Conservation (phyloP, 805 yeast species). For the Candida xyloterini region DNA sequence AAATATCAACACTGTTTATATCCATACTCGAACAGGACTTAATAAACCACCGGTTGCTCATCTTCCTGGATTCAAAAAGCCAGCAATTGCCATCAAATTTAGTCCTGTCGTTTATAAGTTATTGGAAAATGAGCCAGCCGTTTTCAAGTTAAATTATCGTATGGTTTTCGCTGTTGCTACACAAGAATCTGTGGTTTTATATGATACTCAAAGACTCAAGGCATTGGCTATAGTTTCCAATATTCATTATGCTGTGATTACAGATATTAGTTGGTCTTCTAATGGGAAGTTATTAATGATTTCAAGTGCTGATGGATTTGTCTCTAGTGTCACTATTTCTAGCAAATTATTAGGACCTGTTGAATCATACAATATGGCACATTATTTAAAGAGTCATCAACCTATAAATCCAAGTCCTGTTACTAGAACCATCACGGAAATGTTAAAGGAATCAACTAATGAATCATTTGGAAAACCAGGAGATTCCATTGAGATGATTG, state of each 20-base stretch:
- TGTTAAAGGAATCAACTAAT: neutral
- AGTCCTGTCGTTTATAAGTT: slow-evolving; percentile 61
- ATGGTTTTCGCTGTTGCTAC: slow-evolving; percentile 93
- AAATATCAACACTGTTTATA: slow-evolving; percentile 64
- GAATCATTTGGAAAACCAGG: slow-evolving; percentile 6
- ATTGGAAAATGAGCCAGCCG: slow-evolving; percentile 19
- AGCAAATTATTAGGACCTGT: slow-evolving; percentile 53
- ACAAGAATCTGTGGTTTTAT: slow-evolving; percentile 75
- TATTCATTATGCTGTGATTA: slow-evolving; percentile 82
- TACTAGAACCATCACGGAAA: neutral
- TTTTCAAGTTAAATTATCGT: slow-evolving; percentile 66
- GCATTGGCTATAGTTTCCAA: slow-evolving; percentile 77
- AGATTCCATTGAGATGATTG: slow-evolving; percentile 9
- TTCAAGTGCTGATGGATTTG: slow-evolving; percentile 91
- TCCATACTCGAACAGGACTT: slow-evolving; percentile 71
- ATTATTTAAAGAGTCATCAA: neutral
- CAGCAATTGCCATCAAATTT: slow-evolving; percentile 80
- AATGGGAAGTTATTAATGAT: slow-evolving; percentile 71
- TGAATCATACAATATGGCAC: slow-evolving; percentile 18
- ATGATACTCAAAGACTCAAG: slow-evolving; percentile 66
- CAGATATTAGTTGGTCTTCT: slow-evolving; percentile 81
- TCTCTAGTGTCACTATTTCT: slow-evolving; percentile 62
- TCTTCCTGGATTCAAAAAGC: slow-evolving; percentile 75
- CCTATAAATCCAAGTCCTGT: neutral
- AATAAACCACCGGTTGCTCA: slow-evolving; percentile 71